Percentiles rank a stretch among this genome's conserved stretches.
phyloP scores from a whole-genome alignment of 2,329 filamentous ascomycete genomes.

The Aspergillus sp. region DNA sequence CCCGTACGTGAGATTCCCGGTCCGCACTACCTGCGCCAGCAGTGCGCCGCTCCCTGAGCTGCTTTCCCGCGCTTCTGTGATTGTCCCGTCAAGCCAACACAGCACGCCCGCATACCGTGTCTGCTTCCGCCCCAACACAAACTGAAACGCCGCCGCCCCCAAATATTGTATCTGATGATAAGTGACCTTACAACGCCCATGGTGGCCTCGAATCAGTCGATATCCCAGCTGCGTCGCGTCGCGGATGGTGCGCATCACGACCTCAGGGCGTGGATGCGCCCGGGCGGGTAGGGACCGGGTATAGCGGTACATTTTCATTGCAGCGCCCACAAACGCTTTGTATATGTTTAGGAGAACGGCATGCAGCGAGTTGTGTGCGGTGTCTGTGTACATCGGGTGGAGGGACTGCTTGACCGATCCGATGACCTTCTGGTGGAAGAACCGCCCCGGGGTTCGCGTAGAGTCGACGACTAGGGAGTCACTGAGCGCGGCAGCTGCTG shows the following conservation, averaged over 20 bases:
- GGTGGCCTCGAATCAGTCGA: conserved; percentile 60
- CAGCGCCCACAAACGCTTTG: conserved; percentile 73
- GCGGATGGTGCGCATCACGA: conserved; percentile 67
- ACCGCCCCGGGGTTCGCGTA: conserved; percentile 68
- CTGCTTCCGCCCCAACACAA: conserved; percentile 70
- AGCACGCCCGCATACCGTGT: conserved; percentile 65
- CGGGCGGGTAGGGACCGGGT: conserved; percentile 56
- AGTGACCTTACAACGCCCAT: conserved; percentile 55
- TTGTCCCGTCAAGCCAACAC: conserved; percentile 63
- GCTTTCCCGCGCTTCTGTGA: conserved; percentile 38
- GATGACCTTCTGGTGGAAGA: conserved; percentile 77
- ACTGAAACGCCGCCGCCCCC: conserved; percentile 67
- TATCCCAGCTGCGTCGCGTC: conserved; percentile 66
- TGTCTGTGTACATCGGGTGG: conserved; percentile 56
- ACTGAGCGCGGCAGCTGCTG: conserved; percentile 59
- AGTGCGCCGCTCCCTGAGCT: conserved; percentile 32
- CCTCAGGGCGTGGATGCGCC: conserved; percentile 53
- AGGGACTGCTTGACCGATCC: conserved; percentile 78
- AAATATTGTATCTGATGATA: conserved; percentile 64
- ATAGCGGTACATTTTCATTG: conserved; percentile 69
- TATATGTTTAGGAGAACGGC: conserved; percentile 75
- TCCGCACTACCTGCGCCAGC: conserved; percentile 34
- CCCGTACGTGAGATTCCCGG: conserved; percentile 36
- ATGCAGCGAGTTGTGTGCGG: conserved; percentile 67
- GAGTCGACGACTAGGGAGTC: conserved; percentile 79